A percentile compares a stretch with the other conserved stretches of the same genome.
Evolutionary conservation across 768 basidiomycete species (phyloP).

Genomic region (Lactarius vividus): DNA sequence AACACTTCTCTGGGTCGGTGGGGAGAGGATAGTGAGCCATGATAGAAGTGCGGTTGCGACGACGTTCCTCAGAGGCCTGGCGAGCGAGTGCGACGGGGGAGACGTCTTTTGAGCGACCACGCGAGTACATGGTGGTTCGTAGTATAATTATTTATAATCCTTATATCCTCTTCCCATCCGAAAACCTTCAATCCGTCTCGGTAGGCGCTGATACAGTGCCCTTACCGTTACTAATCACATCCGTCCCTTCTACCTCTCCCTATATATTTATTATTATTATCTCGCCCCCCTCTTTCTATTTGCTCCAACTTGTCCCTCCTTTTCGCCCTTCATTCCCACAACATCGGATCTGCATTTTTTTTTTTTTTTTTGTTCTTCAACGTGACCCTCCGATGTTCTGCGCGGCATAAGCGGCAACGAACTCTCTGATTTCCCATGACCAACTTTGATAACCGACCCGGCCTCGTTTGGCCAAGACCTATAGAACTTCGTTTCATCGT

Average conservation of each 20-base stretch:
- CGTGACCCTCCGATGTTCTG: neutral
- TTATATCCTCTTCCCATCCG: neutral
- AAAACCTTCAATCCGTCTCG: neutral
- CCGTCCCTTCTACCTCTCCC: neutral
- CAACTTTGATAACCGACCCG: neutral
- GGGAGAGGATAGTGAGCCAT: slow-evolving; percentile 22
- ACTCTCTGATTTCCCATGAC: neutral
- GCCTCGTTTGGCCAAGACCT: neutral
- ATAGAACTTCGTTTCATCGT: neutral
- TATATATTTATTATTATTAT: no score
- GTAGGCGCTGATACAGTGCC: neutral
- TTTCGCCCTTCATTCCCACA: neutral
- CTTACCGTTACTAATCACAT: neutral
- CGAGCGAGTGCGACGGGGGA: slow-evolving; percentile 28
- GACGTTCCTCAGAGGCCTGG: slow-evolving; percentile 29
- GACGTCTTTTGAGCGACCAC: slow-evolving; percentile 26
- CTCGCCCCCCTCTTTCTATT: neutral
- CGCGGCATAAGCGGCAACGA: neutral
- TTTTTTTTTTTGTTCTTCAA: neutral
- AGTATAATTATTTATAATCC: neutral
- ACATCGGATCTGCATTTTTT: neutral
- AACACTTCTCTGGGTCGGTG: slow-evolving; percentile 19
- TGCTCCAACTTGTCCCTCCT: neutral
- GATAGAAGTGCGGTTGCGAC: slow-evolving; percentile 7
- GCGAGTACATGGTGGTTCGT: slow-evolving; percentile 18